Evolutionary conservation across 371 early-diverging fungal species (phyloP), one percentile per base, ranked within the genome.

Genomic region (Mortierella sp.): DNA sequence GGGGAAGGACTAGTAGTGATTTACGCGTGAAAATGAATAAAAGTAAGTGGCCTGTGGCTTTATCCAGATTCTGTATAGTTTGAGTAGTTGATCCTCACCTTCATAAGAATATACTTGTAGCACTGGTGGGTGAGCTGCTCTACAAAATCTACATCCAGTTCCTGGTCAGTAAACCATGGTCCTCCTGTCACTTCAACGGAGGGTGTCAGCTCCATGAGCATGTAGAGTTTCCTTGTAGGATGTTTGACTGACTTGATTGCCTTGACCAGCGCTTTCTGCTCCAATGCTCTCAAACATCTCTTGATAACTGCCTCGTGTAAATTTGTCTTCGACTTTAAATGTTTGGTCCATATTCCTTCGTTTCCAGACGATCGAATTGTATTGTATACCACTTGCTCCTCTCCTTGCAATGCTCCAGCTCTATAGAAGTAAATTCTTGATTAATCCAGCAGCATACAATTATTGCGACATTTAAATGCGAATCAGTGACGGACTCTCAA

Each of bases 91-190:
- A 22, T 23, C 34, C 31, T 19, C 15, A 93, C 93, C 76, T 90
- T 90, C 51, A 88, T 83, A 19, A 84, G 75, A 49, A 98, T 94
- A 72, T 87, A 95, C 73, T 94, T 90, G 76, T 92, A 89, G 74
- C 93, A 89, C 51, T 92, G 91, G 6, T 87, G 83, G 43, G 94
- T 87, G 28, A 99, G 76, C 67, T 89, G 90, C 45, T 97, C 93
- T 64, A 98, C 96, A 81, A 99, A 98, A 26, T 96, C 96, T 5
- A 88, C 88, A 86, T 99, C 99, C 69, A 99, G 85, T 67, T 97
- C 98, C 72, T 97, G 95, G 84, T 99, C 98, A 1, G 95, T 96
- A 82, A 94, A 99, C 97, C 98, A 99, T 26, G 96, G 93, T 22
- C 99, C 99, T 74, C 99, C 99, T 28, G 98, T 97, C 12, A 99